Conservation (phyloP, 2,329 filamentous ascomycete genomes). For the Claviceps pazoutovae region DNA sequence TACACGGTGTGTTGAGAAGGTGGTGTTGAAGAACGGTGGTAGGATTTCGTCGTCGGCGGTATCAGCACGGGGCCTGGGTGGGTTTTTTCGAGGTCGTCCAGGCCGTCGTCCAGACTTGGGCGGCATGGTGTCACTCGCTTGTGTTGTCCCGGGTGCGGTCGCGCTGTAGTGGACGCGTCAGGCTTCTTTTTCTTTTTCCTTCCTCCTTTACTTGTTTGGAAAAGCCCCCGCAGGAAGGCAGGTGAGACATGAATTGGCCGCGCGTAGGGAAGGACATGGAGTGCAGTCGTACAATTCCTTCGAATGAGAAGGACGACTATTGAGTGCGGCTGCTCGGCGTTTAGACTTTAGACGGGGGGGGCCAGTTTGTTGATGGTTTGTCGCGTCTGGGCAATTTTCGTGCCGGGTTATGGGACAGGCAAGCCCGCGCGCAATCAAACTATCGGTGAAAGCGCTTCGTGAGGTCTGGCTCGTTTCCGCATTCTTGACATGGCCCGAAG, state of each 20-base stretch:
- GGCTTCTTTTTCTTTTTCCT: background rate
- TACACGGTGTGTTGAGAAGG: conserved; percentile 41
- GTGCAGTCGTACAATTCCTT: background rate
- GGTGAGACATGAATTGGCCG: background rate
- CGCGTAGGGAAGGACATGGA: too few species aligned
- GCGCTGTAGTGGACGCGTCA: background rate
- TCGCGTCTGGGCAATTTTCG: background rate
- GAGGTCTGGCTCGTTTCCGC: background rate
- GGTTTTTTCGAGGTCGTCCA: conserved; percentile 1
- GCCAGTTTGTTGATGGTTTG: background rate
- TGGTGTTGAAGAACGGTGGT: conserved; percentile 42
- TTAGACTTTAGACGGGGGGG: too few species aligned
- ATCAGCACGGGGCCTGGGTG: conserved; percentile 11
- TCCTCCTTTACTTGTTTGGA: background rate
- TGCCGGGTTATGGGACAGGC: background rate
- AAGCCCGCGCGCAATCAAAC: background rate
- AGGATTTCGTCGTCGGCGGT: conserved; percentile 12
- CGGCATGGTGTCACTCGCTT: conserved; percentile 1
- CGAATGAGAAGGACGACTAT: background rate
- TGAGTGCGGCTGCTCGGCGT: too few species aligned
- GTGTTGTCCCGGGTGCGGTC: background rate
- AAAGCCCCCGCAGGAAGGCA: background rate
- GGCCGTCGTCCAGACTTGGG: conserved; percentile 1
- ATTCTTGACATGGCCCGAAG: background rate
- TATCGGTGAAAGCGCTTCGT: background rate